phyloP scores from a whole-genome alignment of 2,329 filamentous ascomycete species.

The Exserohilum rostratum region DNA sequence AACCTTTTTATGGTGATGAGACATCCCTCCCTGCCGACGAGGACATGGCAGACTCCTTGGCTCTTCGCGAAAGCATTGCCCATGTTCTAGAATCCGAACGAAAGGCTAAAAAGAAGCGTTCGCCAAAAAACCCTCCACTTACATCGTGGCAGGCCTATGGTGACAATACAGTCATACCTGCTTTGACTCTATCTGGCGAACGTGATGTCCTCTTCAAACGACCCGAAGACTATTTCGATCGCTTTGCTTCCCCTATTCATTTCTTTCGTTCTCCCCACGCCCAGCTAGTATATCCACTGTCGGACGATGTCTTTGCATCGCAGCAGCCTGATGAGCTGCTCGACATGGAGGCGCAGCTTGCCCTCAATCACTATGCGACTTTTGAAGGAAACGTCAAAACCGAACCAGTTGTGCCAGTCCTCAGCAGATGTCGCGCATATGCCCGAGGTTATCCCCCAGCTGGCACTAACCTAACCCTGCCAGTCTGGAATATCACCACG shows the following conservation, averaged over 20 bases:
- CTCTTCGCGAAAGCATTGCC: conserved; percentile 8
- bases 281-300: conserved; percentile 31
- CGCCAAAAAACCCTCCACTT: conserved; percentile 23
- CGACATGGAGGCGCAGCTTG: conserved; percentile 41
- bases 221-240: conserved; percentile 55
- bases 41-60: conserved; percentile 29
- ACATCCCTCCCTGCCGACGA: conserved; percentile 39
- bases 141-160: conserved; percentile 38
- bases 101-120: conserved; percentile 21
- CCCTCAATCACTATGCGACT: conserved; percentile 36
- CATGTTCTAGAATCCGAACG: conserved; percentile 11
- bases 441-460: conserved; percentile 53
- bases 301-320: conserved; percentile 36
- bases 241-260: conserved; percentile 57
- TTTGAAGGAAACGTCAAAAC: conserved; percentile 15
- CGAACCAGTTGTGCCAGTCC: conserved; percentile 23
- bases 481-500: conserved; percentile 49
- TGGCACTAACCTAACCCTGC: conserved; percentile 48
- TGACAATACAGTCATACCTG: conserved; percentile 36
- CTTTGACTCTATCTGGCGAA: conserved; percentile 37
- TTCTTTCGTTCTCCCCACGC: conserved; percentile 57
- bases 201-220: conserved; percentile 51
- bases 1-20: conserved; percentile 39
- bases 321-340: conserved; percentile 31
- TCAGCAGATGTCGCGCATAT: conserved; percentile 41